These are phyloP conservation scores for Tanacetum coccineum DNA, from an alignment of 129 eudicot genomes.

Conservation along the genomic window DNA sequence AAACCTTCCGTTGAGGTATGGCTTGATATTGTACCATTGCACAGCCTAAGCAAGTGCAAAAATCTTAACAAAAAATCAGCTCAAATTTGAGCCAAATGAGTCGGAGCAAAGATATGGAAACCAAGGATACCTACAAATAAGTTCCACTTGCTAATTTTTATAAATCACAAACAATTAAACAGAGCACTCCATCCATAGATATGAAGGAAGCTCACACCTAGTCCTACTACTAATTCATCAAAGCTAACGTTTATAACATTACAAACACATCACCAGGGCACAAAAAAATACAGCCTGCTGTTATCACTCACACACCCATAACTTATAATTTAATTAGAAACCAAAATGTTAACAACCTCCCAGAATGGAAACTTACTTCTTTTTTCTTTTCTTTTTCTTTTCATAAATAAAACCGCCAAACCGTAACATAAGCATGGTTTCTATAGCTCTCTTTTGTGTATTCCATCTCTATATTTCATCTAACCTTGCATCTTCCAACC, in stretches of 20 bases:
- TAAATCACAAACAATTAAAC: slow-evolving; percentile 14
- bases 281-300: slow-evolving; percentile 39
- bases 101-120: not conserved
- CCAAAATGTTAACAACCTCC: slow-evolving; percentile 15
- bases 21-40: too few relatives aligned
- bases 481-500: slow-evolving; percentile 20
- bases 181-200: slow-evolving; percentile 6
- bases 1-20: too few relatives aligned
- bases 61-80: not conserved
- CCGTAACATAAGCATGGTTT: too few relatives aligned
- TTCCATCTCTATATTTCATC: slow-evolving; percentile 7
- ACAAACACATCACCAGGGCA: slow-evolving; percentile 33
- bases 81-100: not conserved
- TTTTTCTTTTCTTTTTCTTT: not conserved
- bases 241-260: slow-evolving; percentile 26
- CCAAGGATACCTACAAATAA: slow-evolving; percentile 13
- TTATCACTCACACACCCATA: slow-evolving; percentile 24
- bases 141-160: slow-evolving; percentile 13
- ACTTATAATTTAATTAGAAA: slow-evolving; percentile 19
- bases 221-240: slow-evolving; percentile 19
- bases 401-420: slow-evolving; percentile 4
- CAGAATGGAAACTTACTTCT: not conserved
- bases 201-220: not conserved
- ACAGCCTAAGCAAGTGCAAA: too few relatives aligned
- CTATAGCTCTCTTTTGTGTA: not conserved